Evolutionary conservation across 495 filamentous ascomycete genomes (phyloP).

Genomic region (Bathelium albidoporum): DNA sequence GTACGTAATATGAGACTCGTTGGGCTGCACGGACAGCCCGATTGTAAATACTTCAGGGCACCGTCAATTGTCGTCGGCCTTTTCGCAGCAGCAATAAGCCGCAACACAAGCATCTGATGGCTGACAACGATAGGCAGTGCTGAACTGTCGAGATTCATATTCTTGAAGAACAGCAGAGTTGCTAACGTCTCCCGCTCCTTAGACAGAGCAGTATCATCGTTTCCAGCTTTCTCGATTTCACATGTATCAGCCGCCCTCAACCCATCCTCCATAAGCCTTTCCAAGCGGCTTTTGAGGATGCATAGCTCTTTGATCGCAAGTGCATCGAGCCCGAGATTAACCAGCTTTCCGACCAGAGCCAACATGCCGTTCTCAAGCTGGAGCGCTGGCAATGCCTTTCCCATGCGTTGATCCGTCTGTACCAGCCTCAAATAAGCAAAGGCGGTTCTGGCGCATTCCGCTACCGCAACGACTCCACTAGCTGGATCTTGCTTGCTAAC

Average conservation of each 20-base stretch:
- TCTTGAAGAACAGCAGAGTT: conserved; percentile 52
- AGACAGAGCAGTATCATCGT: conserved; percentile 16
- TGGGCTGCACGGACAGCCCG: conserved; percentile 50
- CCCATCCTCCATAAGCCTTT: conserved; percentile 15
- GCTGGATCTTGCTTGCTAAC: conserved; percentile 21
- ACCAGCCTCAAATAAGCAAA: conserved; percentile 58
- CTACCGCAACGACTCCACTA: conserved; percentile 31
- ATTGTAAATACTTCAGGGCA: conserved; percentile 30
- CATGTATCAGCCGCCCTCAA: neutral
- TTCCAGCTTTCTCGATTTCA: conserved; percentile 14
- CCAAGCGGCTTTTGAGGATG: conserved; percentile 54
- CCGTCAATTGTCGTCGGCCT: conserved; percentile 26
- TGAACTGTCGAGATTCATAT: conserved; percentile 13
- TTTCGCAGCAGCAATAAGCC: conserved; percentile 36
- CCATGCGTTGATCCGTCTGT: conserved; percentile 35
- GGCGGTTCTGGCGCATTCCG: conserved; percentile 67
- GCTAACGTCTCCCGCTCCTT: conserved; percentile 39
- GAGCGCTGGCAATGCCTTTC: conserved; percentile 45
- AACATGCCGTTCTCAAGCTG: conserved; percentile 81
- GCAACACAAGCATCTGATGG: conserved; percentile 39
- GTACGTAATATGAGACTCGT: conserved; percentile 47
- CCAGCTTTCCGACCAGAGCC: conserved; percentile 59
- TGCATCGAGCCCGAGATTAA: conserved; percentile 62
- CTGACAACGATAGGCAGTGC: conserved; percentile 25
- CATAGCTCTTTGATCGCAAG: conserved; percentile 69